Base-by-base conservation (phyloP, 179 eudicot genomes). In the Gypsophila paniculata region DNA sequence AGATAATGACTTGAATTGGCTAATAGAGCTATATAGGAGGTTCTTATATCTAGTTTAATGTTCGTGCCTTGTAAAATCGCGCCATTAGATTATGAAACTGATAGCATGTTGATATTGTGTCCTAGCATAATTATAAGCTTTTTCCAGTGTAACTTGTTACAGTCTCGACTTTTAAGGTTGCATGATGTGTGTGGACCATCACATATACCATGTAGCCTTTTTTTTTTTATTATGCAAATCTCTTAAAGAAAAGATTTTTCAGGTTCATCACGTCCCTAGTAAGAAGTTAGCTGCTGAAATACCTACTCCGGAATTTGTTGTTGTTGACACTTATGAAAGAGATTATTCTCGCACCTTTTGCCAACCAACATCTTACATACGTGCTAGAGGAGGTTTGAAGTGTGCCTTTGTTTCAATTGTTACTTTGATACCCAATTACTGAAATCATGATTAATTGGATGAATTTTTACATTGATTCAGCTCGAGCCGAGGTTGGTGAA, bases 401-500 rank as follows among this genome's bases (percentile, higher is more conserved):
- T 73, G 12, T 54, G 8, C 10, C 19, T 63, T 32, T 19, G 9
- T 61, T 19, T 12, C 70, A 6, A 2, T 46, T 22, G 34, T 55
- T 59, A 11, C 51, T 61, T 22, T 12, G 1, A 25, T 4, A 25
- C 34, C 0, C 46, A 29, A 25, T 67, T 42, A 44, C 17, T 36
- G 42, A 15, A 67, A 17, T 13, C 19, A 23, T 70, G 70, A 62
- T 17, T 67, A 17, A 12, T 25, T 68, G 49, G 26, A 67, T 52
- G 63, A 72, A 39, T 71, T 38, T 77, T 44, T 81, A 65, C 18
- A 76, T 74, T 1, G 74, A 64, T 85, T 77, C 86, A 94, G 99
- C 90, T 51, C 89, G 97, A 70, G 84, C 97, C 62, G 99, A 94
- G 85, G 82, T 94, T 79, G 97, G 99, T 78, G 99, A 94, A 54